These are phyloP conservation scores for Ophiosphaerella narmari DNA, from an alignment of 2,329 filamentous ascomycete species.

Conservation along the genomic window DNA sequence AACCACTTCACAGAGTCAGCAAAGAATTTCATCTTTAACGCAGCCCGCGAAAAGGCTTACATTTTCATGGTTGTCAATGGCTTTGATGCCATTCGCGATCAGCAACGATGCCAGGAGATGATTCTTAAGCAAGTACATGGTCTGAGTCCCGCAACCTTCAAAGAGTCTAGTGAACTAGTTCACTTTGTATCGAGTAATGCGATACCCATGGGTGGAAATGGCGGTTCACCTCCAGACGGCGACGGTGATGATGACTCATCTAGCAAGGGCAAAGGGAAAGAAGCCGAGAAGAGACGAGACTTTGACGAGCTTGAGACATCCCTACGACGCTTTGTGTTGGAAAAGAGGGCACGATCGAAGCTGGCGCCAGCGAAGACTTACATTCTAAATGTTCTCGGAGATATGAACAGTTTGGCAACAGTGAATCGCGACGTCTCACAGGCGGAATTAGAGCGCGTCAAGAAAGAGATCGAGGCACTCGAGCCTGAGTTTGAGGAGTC, in stretches of 20 bases:
- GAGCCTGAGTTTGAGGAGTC: conserved; percentile 85
- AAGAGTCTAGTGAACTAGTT: conserved; percentile 89
- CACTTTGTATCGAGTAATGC: conserved; percentile 98
- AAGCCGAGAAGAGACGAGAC: conserved; percentile 80
- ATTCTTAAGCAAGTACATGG: conserved; percentile 86
- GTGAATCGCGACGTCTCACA: conserved; percentile 89
- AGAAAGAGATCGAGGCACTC: conserved; percentile 76
- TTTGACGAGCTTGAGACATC: conserved; percentile 91
- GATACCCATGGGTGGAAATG: conserved; percentile 67
- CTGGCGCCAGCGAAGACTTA: conserved; percentile 95
- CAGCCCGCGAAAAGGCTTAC: conserved; percentile 95
- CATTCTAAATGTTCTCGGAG: conserved; percentile 87
- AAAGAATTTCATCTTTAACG: conserved; percentile 97
- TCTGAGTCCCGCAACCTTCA: conserved; percentile 90
- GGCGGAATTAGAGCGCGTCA: conserved; percentile 81
- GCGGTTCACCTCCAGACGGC: conserved; percentile 39
- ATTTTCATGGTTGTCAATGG: conserved; percentile 99
- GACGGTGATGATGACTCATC: conserved; percentile 51
- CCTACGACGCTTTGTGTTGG: conserved; percentile 87
- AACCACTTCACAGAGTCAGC: conserved; percentile 98
- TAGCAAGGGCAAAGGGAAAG: conserved; percentile 68
- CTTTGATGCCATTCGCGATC: conserved; percentile 91
- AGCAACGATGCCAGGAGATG: conserved; percentile 87
- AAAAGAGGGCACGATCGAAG: conserved; percentile 94
- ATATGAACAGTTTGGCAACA: conserved; percentile 78